A percentile compares a stretch with the other conserved stretches of the same genome.
Conservation (phyloP, 768 basidiomycete genomes). For the Tulasnella sp. region DNA sequence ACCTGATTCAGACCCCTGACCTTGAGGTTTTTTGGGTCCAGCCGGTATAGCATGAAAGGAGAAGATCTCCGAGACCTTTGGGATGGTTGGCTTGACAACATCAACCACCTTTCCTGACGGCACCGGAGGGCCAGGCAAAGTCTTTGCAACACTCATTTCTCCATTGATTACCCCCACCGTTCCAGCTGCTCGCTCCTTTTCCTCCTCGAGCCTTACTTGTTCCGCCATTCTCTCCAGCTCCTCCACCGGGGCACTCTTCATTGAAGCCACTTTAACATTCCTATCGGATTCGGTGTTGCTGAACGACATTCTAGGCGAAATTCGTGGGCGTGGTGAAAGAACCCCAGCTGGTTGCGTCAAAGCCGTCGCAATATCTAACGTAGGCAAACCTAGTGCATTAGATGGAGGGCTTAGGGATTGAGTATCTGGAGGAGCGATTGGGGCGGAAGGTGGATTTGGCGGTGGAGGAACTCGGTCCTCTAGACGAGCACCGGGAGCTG, state of each 20-base stretch:
- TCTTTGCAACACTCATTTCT: constrained; percentile 1
- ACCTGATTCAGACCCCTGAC: neutral
- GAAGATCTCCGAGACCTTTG: constrained; percentile 1
- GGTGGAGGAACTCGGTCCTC: constrained; percentile 1
- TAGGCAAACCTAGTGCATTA: neutral
- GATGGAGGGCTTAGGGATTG: neutral
- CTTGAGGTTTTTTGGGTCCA: neutral
- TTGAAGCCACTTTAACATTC: constrained; percentile 20
- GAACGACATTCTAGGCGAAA: constrained; percentile 51
- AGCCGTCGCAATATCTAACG: constrained; percentile 1
- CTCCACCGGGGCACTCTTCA: constrained; percentile 49
- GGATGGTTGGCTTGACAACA: neutral
- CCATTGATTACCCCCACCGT: neutral
- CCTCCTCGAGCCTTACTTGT: constrained; percentile 30
- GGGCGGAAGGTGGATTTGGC: constrained; percentile 14
- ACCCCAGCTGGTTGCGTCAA: constrained; percentile 24
- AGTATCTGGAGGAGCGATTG: constrained; percentile 22
- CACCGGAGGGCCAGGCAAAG: neutral
- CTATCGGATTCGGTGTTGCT: constrained; percentile 26
- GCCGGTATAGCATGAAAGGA: neutral
- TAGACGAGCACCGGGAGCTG: constrained; percentile 15
- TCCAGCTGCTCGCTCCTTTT: constrained; percentile 26
- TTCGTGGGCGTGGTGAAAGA: constrained; percentile 54
- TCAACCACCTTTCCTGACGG: neutral
- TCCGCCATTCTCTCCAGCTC: constrained; percentile 62